Percentiles rank a stretch among this genome's conserved stretches.
Evolutionary conservation across 257 asterid species (phyloP).

Genomic region (Oldenlandia corymbosa): DNA sequence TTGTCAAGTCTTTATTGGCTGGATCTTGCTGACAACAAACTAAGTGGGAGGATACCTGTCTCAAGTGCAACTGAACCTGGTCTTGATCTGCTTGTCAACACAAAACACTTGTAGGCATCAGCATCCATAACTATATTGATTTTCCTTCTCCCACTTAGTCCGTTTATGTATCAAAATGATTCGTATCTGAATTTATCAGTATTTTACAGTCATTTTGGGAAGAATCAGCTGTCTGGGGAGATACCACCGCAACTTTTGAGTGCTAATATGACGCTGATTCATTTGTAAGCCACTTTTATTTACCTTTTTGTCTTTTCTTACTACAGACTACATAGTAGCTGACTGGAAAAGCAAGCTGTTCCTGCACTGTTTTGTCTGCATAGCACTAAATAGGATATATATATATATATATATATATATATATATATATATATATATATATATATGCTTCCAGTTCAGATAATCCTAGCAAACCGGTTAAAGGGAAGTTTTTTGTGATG

Average conservation of each 20-base stretch:
- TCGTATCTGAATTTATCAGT: constrained; percentile 1
- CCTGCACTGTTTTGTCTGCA: not conserved
- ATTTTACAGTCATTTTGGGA: constrained; percentile 76
- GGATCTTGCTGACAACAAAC: constrained; percentile 81
- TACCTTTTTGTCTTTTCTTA: not conserved
- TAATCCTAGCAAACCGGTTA: not conserved
- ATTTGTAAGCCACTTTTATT: constrained; percentile 52
- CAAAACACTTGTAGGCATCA: constrained; percentile 70
- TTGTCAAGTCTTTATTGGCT: constrained; percentile 59
- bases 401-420: too few relatives aligned
- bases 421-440: too few relatives aligned
- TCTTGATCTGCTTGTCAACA: constrained; percentile 68
- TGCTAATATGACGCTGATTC: constrained; percentile 56
- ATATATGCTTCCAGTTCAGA: not conserved
- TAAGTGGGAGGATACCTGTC: constrained; percentile 73
- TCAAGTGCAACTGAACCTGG: constrained; percentile 64
- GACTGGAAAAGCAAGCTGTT: not conserved
- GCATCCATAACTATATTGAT: not conserved
- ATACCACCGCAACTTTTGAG: constrained; percentile 62
- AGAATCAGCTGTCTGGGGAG: constrained; percentile 62
- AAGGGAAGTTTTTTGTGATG: not conserved
- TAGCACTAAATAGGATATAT: not conserved
- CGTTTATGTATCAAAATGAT: not conserved
- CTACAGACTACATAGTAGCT: not conserved
- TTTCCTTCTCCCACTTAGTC: not conserved